A percentile compares a stretch with the other conserved stretches of the same genome.
Conservation (phyloP, 2,329 filamentous ascomycete species). For the Pseudogymnoascus sp. region DNA sequence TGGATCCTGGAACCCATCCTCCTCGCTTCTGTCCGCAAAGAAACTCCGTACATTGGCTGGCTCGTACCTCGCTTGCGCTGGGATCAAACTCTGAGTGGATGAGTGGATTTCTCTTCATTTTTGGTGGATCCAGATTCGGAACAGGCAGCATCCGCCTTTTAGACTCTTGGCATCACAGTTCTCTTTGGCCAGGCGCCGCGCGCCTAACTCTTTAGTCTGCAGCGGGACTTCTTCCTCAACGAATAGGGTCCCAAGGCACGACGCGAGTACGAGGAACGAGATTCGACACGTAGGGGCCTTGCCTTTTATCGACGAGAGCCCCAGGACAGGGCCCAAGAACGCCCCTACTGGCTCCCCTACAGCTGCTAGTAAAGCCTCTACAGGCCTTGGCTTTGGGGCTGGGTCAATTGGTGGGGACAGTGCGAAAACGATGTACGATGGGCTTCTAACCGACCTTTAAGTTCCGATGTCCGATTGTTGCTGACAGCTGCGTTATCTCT, state of each 20-base stretch:
- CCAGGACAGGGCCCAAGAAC: not conserved
- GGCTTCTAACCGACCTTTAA: slow-evolving; percentile 6
- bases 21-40: not conserved
- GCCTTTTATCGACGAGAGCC: not conserved
- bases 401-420: not conserved
- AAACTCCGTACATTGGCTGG: too few species aligned
- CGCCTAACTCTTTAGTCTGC: not conserved
- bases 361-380: not conserved
- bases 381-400: slow-evolving; percentile 1
- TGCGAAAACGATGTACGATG: not conserved
- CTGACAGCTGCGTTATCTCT: not conserved
- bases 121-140: not conserved
- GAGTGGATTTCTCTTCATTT: not conserved
- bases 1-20: not conserved
- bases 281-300: not conserved
- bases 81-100: not conserved
- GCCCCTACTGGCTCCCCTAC: not conserved
- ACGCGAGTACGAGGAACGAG: slow-evolving; percentile 6
- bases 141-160: slow-evolving; percentile 2
- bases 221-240: not conserved
- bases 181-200: not conserved
- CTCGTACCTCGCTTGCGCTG: not conserved
- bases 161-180: not conserved
- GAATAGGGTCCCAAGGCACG: not conserved
- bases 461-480: not conserved